phyloP scores from a whole-genome alignment of 108 stramenopile genomes.

The Skeletonema potamos region DNA sequence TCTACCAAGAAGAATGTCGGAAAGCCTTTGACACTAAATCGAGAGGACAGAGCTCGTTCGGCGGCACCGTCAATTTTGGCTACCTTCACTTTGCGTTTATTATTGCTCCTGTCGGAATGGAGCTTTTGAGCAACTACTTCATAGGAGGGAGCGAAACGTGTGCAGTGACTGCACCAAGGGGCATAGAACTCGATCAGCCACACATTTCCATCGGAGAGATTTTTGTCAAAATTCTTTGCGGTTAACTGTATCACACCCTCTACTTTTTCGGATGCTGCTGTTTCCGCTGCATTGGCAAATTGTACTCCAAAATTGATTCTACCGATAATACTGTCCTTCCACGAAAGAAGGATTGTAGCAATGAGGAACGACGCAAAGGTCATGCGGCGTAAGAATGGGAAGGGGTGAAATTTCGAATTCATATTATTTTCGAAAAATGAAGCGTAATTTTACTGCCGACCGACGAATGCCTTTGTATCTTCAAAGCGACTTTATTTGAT shows the following conservation, averaged over 20 bases:
- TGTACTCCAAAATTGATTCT: not conserved
- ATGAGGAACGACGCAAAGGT: not conserved
- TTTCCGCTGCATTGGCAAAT: not conserved
- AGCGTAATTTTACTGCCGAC: no score
- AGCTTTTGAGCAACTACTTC: conserved; percentile 55
- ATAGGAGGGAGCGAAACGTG: conserved; percentile 62
- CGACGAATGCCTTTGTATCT: no score
- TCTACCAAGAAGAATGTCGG: conserved; percentile 81
- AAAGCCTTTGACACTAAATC: conserved; percentile 72
- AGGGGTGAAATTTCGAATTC: not conserved
- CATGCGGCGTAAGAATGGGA: not conserved
- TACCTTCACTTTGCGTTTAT: conserved; percentile 60
- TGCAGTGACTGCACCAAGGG: conserved; percentile 78
- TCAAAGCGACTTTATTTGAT: no score
- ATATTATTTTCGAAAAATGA: no score
- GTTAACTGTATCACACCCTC: conserved; percentile 45
- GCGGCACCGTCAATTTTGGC: conserved; percentile 77
- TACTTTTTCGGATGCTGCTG: not conserved
- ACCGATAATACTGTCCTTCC: not conserved
- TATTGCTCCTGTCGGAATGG: conserved; percentile 33
- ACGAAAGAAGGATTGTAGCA: not conserved
- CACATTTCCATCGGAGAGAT: conserved; percentile 64
- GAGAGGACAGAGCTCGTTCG: conserved; percentile 58
- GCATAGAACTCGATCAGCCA: conserved; percentile 88
- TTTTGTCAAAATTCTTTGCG: conserved; percentile 59